Conservation (phyloP, 331 rosid species). For the Erythrophleum ivorense region DNA sequence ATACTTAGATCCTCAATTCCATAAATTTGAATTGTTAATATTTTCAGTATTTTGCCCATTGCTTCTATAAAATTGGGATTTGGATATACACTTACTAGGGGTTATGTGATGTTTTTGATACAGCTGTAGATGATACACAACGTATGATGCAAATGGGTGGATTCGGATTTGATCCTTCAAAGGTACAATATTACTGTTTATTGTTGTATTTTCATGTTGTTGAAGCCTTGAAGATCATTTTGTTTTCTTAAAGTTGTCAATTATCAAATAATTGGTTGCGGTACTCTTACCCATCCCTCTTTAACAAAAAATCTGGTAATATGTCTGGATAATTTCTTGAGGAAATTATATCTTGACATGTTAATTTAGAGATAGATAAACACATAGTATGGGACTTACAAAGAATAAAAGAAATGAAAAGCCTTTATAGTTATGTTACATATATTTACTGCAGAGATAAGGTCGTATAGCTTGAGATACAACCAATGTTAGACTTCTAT, state of each 20-base stretch:
- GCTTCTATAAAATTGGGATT: conserved; percentile 12
- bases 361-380: neutral
- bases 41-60: neutral
- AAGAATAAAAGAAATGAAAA: too few relatives aligned
- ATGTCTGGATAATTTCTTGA: neutral
- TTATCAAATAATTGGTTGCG: conserved; percentile 6
- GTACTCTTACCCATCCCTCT: neutral
- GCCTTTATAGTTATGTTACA: too few relatives aligned
- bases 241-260: neutral
- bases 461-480: too few relatives aligned
- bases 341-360: neutral
- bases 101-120: conserved; percentile 39
- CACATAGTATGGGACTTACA: neutral
- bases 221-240: conserved; percentile 13
- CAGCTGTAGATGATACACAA: conserved; percentile 98
- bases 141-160: conserved; percentile 99
- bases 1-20: neutral
- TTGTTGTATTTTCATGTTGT: conserved; percentile 26
- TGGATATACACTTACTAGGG: conserved; percentile 14
- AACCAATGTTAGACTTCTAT: too few relatives aligned
- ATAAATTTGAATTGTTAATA: conserved; percentile 22
- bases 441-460: too few relatives aligned
- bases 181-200: conserved; percentile 59
- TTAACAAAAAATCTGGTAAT: neutral
- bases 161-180: conserved; percentile 91